A percentile compares a stretch with the other conserved stretches of the same genome.
phyloP scores from a whole-genome alignment of 345 rosid species.

The Populus ilicifolia region DNA sequence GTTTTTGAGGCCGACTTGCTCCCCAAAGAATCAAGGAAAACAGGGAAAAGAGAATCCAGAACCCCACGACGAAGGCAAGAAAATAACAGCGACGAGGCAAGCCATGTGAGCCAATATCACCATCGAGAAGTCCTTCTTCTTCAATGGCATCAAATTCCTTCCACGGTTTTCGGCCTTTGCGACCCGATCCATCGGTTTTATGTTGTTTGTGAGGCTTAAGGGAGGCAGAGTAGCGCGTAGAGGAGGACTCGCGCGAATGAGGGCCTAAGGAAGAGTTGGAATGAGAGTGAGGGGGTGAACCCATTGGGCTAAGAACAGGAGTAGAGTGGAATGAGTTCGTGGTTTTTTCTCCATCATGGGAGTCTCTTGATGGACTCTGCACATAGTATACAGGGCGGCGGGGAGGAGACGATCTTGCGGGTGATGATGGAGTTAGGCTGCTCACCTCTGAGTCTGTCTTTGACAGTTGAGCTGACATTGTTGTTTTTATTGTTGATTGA shows the following conservation, averaged over 20 bases:
- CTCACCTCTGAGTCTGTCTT: conserved; percentile 67
- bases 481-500: neutral
- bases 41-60: conserved; percentile 44
- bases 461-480: conserved; percentile 42
- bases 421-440: conserved; percentile 56
- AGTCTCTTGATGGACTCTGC: conserved; percentile 72
- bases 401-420: conserved; percentile 38
- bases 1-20: conserved; percentile 61
- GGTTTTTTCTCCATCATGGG: conserved; percentile 64
- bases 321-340: conserved; percentile 66
- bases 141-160: conserved; percentile 67
- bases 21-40: conserved; percentile 71
- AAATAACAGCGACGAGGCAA: conserved; percentile 49
- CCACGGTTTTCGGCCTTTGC: conserved; percentile 32
- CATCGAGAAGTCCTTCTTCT: conserved; percentile 58
- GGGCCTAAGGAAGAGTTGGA: conserved; percentile 72
- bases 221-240: conserved; percentile 59
- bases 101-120: conserved; percentile 19
- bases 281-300: conserved; percentile 71
- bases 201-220: conserved; percentile 33
- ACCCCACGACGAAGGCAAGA: conserved; percentile 47
- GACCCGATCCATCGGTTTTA: conserved; percentile 22
- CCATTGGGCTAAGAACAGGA: conserved; percentile 57
- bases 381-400: conserved; percentile 59
- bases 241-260: conserved; percentile 62